Evolutionary conservation across 2,329 filamentous ascomycete genomes (phyloP).

Genomic region (Paracoccidioides lutzii): DNA sequence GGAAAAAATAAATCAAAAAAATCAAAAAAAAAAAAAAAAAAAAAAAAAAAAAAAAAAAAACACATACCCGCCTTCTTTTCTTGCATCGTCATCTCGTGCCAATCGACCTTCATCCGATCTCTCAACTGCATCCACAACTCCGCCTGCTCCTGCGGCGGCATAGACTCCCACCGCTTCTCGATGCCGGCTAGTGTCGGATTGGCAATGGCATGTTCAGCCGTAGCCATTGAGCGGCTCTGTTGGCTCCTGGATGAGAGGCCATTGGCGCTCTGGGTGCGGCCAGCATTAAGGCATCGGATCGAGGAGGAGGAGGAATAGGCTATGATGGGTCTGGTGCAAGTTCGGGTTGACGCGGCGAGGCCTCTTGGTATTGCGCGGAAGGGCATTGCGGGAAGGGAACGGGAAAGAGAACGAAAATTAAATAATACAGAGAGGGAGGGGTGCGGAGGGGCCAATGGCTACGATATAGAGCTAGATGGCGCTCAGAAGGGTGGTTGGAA

Average conservation of each 20-base stretch:
- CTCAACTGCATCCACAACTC: constrained; percentile 97
- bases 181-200: constrained; percentile 97
- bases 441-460: background rate
- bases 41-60: background rate
- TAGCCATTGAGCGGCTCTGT: constrained; percentile 36
- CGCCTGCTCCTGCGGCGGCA: constrained; percentile 97
- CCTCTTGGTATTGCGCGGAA: constrained; percentile 34
- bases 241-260: constrained; percentile 18
- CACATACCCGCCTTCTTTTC: constrained; percentile 98
- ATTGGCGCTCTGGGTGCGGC: constrained; percentile 19
- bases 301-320: constrained; percentile 10
- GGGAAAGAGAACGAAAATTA: constrained; percentile 16
- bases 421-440: constrained; percentile 14
- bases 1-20: background rate
- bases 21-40: background rate
- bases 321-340: constrained; percentile 7
- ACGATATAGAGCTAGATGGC: background rate
- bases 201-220: constrained; percentile 81
- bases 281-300: constrained; percentile 20
- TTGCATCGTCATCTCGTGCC: constrained; percentile 84
- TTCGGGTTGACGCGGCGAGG: constrained; percentile 25
- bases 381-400: constrained; percentile 28
- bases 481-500: background rate
- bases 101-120: constrained; percentile 97
- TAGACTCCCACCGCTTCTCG: constrained; percentile 97